Evolutionary conservation across 2,329 filamentous ascomycete species (phyloP).

Genomic region (Pyricularia grisea): DNA sequence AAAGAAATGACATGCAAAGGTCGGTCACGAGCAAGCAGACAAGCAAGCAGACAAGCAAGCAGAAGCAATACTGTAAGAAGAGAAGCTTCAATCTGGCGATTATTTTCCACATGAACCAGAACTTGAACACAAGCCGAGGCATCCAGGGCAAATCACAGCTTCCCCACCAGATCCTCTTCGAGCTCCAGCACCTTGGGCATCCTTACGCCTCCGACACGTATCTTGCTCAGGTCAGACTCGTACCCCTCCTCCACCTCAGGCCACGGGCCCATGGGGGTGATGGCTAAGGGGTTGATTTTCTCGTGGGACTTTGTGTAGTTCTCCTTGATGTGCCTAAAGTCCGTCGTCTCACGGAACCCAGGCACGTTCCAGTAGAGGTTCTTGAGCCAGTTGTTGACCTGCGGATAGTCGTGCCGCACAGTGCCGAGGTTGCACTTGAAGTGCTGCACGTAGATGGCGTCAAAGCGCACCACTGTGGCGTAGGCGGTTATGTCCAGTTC

Average conservation of each 20-base stretch:
- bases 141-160: not conserved
- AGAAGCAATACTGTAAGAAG: no score
- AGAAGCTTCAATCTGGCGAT: no score
- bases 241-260: conserved; percentile 45
- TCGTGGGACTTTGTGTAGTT: conserved; percentile 50
- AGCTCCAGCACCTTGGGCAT: conserved; percentile 28
- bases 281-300: conserved; percentile 50
- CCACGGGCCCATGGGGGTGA: conserved; percentile 53
- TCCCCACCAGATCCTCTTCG: conserved; percentile 9
- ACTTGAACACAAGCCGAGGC: not conserved
- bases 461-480: conserved; percentile 49
- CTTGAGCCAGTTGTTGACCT: conserved; percentile 51
- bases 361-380: conserved; percentile 46
- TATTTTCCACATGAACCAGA: no score
- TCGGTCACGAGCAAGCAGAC: no score
- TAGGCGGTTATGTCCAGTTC: conserved; percentile 51
- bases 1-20: no score
- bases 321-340: conserved; percentile 61
- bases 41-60: no score
- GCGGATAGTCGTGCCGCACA: conserved; percentile 50
- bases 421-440: conserved; percentile 58
- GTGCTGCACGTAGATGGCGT: conserved; percentile 54
- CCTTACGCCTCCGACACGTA: conserved; percentile 35
- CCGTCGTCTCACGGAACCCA: conserved; percentile 47
- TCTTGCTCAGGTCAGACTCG: conserved; percentile 35